These are phyloP conservation scores for Candida ponderosae DNA, from an alignment of 805 yeast species.

Conservation along the genomic window DNA sequence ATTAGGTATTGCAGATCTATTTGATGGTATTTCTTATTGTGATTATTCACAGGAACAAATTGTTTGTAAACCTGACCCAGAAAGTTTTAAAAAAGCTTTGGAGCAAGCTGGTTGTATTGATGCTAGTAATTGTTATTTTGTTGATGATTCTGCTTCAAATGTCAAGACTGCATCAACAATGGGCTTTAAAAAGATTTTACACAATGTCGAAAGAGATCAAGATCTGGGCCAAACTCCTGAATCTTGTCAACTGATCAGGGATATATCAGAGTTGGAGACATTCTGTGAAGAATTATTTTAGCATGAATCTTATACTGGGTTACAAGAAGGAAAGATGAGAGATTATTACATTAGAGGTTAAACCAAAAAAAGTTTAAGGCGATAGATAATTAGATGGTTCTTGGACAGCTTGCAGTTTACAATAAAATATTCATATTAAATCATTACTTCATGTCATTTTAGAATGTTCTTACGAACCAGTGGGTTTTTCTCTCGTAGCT, in stretches of 20 bases:
- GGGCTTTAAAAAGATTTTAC: conserved; percentile 69
- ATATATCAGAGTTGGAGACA: conserved; percentile 46
- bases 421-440: too few species aligned
- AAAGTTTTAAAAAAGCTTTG: conserved; percentile 60
- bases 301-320: too few species aligned
- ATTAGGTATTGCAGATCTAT: conserved; percentile 84
- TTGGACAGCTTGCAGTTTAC: too few species aligned
- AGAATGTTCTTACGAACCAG: too few species aligned
- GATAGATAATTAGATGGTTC: too few species aligned
- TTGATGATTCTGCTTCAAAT: conserved; percentile 83
- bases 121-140: conserved; percentile 52
- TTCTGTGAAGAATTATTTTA: conserved; percentile 45
- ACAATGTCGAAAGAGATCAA: conserved; percentile 64
- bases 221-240: conserved; percentile 32
- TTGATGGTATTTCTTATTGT: conserved; percentile 92
- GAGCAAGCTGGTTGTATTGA: conserved; percentile 49
- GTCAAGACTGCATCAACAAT: conserved; percentile 62
- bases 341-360: too few species aligned
- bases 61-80: conserved; percentile 83
- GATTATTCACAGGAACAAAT: conserved; percentile 65
- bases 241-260: conserved; percentile 46
- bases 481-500: too few species aligned
- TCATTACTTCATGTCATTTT: too few species aligned
- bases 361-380: too few species aligned
- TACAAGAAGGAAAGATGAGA: too few species aligned